These are phyloP conservation scores for Fistulinella cinereoalba DNA, from an alignment of 1,284 basidiomycete genomes.

Conservation along the genomic window DNA sequence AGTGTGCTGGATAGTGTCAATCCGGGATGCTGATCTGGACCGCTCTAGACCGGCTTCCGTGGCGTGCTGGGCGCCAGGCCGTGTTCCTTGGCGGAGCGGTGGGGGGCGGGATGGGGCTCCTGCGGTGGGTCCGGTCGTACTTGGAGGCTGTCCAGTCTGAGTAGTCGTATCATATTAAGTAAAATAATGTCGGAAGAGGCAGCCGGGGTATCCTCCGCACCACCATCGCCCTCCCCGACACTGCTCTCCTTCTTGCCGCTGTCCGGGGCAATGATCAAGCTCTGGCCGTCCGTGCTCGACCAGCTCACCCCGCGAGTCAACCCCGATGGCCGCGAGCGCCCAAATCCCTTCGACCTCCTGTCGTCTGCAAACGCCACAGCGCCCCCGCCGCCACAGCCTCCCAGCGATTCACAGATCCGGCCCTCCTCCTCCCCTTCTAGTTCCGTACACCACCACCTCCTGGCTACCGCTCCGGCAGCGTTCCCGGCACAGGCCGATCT, in stretches of 20 bases:
- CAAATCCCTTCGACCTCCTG: constrained; percentile 67
- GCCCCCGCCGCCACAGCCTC: constrained; percentile 24
- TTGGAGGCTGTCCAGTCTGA: constrained; percentile 29
- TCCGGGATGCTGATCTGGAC: constrained; percentile 5
- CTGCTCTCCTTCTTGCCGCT: constrained; percentile 19
- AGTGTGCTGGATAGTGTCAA: constrained; percentile 31
- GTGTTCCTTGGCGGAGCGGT: constrained; percentile 51
- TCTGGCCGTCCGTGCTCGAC: constrained; percentile 64
- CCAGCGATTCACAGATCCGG: constrained; percentile 12
- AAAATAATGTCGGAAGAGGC: constrained; percentile 13
- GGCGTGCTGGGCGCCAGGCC: constrained; percentile 48
- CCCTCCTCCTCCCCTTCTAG: constrained; percentile 4
- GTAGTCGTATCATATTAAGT: constrained; percentile 3
- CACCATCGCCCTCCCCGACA: constrained; percentile 15
- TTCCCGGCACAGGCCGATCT: constrained; percentile 31
- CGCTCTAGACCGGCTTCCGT: constrained; percentile 56
- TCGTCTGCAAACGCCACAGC: constrained; percentile 26
- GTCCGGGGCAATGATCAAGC: constrained; percentile 54
- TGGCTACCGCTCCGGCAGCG: constrained; percentile 30
- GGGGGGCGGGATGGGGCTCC: constrained; percentile 51
- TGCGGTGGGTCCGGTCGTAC: constrained; percentile 46
- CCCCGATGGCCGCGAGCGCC: constrained; percentile 49
- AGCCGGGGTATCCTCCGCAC: not conserved
- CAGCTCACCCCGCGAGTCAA: constrained; percentile 71
- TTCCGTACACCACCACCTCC: constrained; percentile 40